Conservation (phyloP, 768 basidiomycete species). For the Hygrophoropsis aurantiaca region DNA sequence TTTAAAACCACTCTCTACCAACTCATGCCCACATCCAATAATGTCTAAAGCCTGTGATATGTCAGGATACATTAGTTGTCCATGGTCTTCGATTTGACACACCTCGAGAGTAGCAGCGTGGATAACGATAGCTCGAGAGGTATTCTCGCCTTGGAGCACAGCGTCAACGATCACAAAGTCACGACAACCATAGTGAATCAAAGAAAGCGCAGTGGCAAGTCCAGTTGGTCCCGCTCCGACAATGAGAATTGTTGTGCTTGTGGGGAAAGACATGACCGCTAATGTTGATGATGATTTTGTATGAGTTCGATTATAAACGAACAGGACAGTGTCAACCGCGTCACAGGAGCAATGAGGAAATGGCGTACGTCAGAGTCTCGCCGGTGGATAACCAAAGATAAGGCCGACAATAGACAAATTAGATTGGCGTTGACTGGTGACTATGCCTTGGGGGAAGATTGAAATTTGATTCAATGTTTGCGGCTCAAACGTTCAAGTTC, state of each 20-base stretch:
- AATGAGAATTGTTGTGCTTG: slow-evolving; percentile 38
- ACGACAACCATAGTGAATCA: slow-evolving; percentile 36
- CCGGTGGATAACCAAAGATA: too few species aligned
- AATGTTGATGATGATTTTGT: too few species aligned
- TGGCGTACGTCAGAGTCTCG: too few species aligned
- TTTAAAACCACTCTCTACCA: slow-evolving; percentile 32
- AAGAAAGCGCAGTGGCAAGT: slow-evolving; percentile 43
- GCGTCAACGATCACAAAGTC: slow-evolving; percentile 48
- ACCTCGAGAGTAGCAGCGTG: slow-evolving; percentile 58
- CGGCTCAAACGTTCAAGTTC: too few species aligned
- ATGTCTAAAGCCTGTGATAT: slow-evolving; percentile 46
- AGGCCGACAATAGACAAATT: too few species aligned
- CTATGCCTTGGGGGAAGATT: too few species aligned
- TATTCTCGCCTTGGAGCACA: slow-evolving; percentile 26
- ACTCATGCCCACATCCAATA: slow-evolving; percentile 39
- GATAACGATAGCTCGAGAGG: slow-evolving; percentile 45
- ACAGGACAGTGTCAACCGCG: too few species aligned
- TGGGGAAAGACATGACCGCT: too few species aligned
- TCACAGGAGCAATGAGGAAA: too few species aligned
- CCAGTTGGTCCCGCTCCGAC: slow-evolving; percentile 49
- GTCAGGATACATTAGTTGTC: neutral
- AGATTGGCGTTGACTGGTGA: too few species aligned
- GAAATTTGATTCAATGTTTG: too few species aligned
- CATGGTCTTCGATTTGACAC: slow-evolving; percentile 20
- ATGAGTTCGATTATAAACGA: too few species aligned